Base-by-base conservation (phyloP, 179 eudicot genomes). In the Corrigiola litoralis region DNA sequence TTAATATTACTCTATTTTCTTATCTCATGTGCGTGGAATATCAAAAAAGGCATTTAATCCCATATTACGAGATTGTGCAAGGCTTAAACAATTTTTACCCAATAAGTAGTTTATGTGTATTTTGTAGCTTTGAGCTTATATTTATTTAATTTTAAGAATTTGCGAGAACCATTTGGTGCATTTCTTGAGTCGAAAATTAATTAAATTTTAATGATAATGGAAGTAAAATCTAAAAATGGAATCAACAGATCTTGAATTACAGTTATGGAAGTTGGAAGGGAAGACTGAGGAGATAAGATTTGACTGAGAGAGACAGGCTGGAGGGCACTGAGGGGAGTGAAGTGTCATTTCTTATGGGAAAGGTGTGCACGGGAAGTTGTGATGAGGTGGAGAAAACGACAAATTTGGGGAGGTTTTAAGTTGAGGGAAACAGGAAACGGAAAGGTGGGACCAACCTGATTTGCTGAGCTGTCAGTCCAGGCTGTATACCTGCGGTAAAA, bases 401-500 rank as follows among this genome's bases (percentile, higher is more conserved):
- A 76, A 71, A 58, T 46, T 7, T 9, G 47, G 58, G 29, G 2
- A 55, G 9, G 6, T 12, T 24, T 28, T 6, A 21, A 48, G 38
- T 63, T 51, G 62, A 40, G 63, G 58, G 79, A 71, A 57, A 54
- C 21, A 66, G 34, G 40, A 60, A 41, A 59, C 64, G n/a, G 49
- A 38, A 45, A 40, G 29, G 29, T 18, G 31, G 34, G 52, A 48
- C 52, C 48, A 34, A 48, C 52, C 48, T 33, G 44, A 31, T 58
- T 18, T 42, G 75, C 68, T 61, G 75, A 76, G 72, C 29, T 70
- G 80, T 71, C 47, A 69, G 28, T 65, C 76, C 80, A 76, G 76
- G 56, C 80, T 76, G 73, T 61, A 60, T 49, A 61, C 62, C 71
- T 70, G 75, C 62, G 17, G 32, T 34, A 47, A 13, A 38, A 44